phyloP scores from a whole-genome alignment of 2,329 filamentous ascomycete genomes.

The Scedosporium aurantiacum region DNA sequence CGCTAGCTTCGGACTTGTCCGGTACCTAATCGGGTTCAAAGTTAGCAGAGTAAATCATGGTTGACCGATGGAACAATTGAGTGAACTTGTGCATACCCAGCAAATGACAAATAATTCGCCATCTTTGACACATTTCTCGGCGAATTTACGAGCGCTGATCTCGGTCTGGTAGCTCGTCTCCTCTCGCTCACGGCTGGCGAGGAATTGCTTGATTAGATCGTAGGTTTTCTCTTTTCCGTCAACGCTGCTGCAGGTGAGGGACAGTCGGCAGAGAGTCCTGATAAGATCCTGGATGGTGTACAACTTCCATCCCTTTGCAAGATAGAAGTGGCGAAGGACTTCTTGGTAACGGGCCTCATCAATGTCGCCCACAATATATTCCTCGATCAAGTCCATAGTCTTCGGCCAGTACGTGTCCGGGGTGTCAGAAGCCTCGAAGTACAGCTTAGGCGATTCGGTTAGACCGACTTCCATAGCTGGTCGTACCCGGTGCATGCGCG shows the following conservation, averaged over 20 bases:
- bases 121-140: conserved; percentile 87
- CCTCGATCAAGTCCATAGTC: conserved; percentile 75
- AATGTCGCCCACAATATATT: conserved; percentile 70
- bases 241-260: conserved; percentile 68
- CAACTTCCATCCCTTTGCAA: conserved; percentile 82
- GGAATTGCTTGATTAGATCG: conserved; percentile 80
- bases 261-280: conserved; percentile 68
- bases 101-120: conserved; percentile 82
- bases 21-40: conserved; percentile 40
- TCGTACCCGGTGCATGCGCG: conserved; percentile 62
- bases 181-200: conserved; percentile 67
- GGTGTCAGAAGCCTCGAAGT: conserved; percentile 55
- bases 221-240: conserved; percentile 90
- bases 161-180: conserved; percentile 85
- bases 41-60: conserved; percentile 5
- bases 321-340: conserved; percentile 80
- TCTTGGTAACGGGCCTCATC: conserved; percentile 83
- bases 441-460: conserved; percentile 65
- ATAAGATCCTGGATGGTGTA: conserved; percentile 90
- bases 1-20: conserved; percentile 52
- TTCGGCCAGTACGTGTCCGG: conserved; percentile 71
- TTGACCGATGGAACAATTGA: background rate
- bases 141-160: conserved; percentile 81
- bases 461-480: conserved; percentile 77
- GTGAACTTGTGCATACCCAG: conserved; percentile 57